Conservation (phyloP, 1,139 yeast genomes). For the Eremothecium coryli region DNA sequence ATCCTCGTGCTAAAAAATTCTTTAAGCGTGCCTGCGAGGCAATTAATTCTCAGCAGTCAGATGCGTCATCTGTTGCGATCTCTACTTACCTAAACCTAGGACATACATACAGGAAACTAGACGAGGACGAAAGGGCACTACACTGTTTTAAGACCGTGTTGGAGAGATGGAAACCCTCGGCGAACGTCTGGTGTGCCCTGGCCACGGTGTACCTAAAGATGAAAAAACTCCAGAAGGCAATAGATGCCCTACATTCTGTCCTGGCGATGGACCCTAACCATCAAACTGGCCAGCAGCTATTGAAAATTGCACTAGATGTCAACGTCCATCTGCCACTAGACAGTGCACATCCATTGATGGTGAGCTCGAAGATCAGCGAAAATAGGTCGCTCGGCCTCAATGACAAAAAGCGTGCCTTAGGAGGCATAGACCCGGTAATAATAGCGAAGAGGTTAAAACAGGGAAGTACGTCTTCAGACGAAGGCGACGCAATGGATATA, state of each 20-base stretch:
- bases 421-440: conserved; percentile 19
- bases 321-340: conserved; percentile 34
- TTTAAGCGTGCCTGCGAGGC: conserved; percentile 67
- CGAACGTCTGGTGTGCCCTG: conserved; percentile 72
- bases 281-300: conserved; percentile 72
- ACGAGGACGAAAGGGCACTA: conserved; percentile 56
- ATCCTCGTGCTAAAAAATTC: conserved; percentile 58
- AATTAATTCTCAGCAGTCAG: conserved; percentile 62
- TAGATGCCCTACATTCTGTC: conserved; percentile 71
- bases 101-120: conserved; percentile 72
- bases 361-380: conserved; percentile 21
- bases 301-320: conserved; percentile 70
- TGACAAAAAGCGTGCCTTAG: conserved; percentile 18
- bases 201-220: conserved; percentile 72
- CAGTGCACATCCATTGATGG: conserved; percentile 28
- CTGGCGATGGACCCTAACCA: conserved; percentile 73
- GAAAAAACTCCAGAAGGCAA: conserved; percentile 57
- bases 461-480: conserved; percentile 48
- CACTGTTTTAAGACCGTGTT: conserved; percentile 70
- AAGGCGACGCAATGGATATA: conserved; percentile 53
- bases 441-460: conserved; percentile 34
- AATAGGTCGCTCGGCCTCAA: conserved; percentile 10
- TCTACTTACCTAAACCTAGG: conserved; percentile 67
- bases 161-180: conserved; percentile 59
- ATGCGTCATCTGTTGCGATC: conserved; percentile 71